Percentiles rank a stretch among this genome's conserved stretches.
Evolutionary conservation across 306 rosid genomes (phyloP).

Genomic region (Lotus japonicus): DNA sequence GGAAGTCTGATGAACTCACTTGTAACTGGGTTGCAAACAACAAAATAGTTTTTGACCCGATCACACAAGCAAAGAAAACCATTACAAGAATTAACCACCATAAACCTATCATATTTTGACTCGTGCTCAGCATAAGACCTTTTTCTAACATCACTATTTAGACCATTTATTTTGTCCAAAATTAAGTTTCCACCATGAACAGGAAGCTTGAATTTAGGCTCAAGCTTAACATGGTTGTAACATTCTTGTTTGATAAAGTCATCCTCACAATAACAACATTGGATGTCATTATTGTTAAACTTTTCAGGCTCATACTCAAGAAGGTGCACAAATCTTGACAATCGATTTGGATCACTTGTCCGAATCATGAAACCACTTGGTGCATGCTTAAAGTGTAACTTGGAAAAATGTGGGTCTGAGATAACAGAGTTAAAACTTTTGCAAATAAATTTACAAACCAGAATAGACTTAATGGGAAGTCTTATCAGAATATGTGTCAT

Average conservation of each 20-base stretch:
- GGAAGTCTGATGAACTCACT: conserved; percentile 12
- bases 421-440: conserved; percentile 10
- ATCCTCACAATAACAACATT: no score
- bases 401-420: conserved; percentile 20
- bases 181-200: not conserved
- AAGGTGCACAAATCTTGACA: conserved; percentile 16
- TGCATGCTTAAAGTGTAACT: conserved; percentile 3
- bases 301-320: conserved; percentile 7
- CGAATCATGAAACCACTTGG: not conserved
- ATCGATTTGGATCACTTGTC: not conserved
- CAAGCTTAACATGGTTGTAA: not conserved
- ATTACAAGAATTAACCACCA: conserved; percentile 11
- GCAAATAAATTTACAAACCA: conserved; percentile 28
- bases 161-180: not conserved
- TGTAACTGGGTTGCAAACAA: conserved; percentile 22
- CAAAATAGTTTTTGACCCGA: not conserved
- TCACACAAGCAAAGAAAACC: conserved; percentile 25
- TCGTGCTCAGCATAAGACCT: no score
- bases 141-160: no score
- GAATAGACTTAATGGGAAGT: conserved; percentile 12
- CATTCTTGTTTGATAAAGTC: no score
- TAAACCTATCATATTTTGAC: not conserved
- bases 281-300: not conserved
- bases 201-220: conserved; percentile 21
- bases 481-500: not conserved